Conservation (phyloP, 2,329 filamentous ascomycete genomes). For the Colletotrichum salicis region DNA sequence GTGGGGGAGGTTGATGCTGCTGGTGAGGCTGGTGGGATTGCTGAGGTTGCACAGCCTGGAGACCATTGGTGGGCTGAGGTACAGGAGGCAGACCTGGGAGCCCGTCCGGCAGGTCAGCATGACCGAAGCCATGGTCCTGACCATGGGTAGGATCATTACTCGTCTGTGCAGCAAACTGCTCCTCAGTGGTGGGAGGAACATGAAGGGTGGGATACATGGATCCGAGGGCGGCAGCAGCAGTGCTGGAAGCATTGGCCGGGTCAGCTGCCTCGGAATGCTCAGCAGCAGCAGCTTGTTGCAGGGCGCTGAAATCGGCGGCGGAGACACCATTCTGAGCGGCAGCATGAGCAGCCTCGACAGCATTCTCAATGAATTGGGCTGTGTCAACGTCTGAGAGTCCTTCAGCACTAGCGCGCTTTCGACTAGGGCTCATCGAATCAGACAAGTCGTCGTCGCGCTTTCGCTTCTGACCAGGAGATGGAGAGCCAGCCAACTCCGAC, state of each 20-base stretch:
- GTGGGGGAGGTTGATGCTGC: constrained; percentile 39
- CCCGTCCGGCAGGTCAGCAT: constrained; percentile 48
- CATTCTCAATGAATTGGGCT: constrained; percentile 65
- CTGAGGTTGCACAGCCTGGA: constrained; percentile 30
- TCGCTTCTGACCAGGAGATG: constrained; percentile 63
- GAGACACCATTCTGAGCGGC: constrained; percentile 55
- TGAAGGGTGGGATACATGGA: constrained; percentile 70
- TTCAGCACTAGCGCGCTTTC: constrained; percentile 62
- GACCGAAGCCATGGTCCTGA: constrained; percentile 48
- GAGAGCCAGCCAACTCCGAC: constrained; percentile 46
- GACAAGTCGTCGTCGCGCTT: constrained; percentile 61
- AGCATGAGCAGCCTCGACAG: constrained; percentile 56
- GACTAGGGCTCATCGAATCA: constrained; percentile 60
- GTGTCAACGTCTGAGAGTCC: constrained; percentile 54
- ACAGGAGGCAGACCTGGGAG: constrained; percentile 33
- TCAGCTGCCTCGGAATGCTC: constrained; percentile 61
- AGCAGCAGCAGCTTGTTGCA: constrained; percentile 63
- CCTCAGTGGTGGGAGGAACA: constrained; percentile 67
- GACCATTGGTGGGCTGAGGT: constrained; percentile 32
- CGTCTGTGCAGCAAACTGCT: constrained; percentile 67
- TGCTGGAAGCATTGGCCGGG: constrained; percentile 65
- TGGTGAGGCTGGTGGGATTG: constrained; percentile 40
- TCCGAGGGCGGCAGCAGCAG: constrained; percentile 67
- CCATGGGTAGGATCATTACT: constrained; percentile 48
- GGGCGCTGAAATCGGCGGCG: constrained; percentile 65